Evolutionary conservation across 1,284 basidiomycete species (phyloP).

Genomic region (Schizophyllum amplum): DNA sequence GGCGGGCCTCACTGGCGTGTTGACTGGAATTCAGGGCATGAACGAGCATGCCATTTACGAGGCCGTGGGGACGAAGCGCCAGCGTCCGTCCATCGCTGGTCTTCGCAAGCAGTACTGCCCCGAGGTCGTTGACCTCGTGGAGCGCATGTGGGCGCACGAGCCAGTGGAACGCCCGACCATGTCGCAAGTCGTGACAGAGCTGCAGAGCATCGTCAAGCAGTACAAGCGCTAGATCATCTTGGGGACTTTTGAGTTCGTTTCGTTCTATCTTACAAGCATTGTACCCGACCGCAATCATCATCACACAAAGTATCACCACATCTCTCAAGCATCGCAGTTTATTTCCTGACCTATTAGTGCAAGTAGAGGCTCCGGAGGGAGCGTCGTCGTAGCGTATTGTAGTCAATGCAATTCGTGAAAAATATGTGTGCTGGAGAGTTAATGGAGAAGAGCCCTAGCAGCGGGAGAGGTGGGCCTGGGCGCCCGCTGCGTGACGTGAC

Average conservation of each 20-base stretch:
- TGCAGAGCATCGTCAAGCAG: not conserved
- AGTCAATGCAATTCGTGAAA: not conserved
- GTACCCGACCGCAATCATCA: not conserved
- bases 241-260: not conserved
- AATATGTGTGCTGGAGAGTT: not conserved
- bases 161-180: slow-evolving; percentile 86
- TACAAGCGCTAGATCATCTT: not conserved
- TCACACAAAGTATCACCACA: not conserved
- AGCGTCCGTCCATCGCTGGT: slow-evolving; percentile 71
- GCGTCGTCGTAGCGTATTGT: not conserved
- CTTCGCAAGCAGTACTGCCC: slow-evolving; percentile 87
- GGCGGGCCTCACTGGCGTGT: not conserved
- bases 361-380: not conserved
- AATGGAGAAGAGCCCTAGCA: not conserved
- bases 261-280: not conserved
- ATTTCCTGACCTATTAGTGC: not conserved
- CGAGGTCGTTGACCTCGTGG: slow-evolving; percentile 87
- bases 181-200: slow-evolving; percentile 65
- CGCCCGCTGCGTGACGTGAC: not conserved
- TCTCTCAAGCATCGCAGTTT: not conserved
- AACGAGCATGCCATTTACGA: slow-evolving; percentile 98
- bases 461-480: not conserved
- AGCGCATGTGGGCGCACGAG: slow-evolving; percentile 95
- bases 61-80: slow-evolving; percentile 82
- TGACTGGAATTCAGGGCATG: slow-evolving; percentile 52